phyloP scores from a whole-genome alignment of 768 basidiomycete genomes.

The Coprinopsis strossmayeri region DNA sequence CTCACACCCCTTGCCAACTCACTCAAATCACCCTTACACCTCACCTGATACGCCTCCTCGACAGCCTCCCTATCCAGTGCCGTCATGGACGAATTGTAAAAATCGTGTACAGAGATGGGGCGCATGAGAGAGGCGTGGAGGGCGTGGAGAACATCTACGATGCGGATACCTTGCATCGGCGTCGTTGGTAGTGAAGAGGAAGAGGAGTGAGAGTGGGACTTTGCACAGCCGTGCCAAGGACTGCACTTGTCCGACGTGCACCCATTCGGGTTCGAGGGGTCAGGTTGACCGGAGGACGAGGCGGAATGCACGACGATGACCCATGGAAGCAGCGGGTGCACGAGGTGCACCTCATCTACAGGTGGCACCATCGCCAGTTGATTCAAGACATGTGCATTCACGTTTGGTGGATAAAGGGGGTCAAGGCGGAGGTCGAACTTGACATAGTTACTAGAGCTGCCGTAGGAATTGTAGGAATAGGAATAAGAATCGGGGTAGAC shows the following conservation, averaged over 20 bases:
- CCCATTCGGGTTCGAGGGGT: no score
- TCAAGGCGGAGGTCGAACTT: slow-evolving; percentile 9
- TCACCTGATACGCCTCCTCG: slow-evolving; percentile 8
- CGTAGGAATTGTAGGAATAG: no score
- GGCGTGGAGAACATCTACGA: slow-evolving; percentile 10
- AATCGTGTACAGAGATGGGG: slow-evolving; percentile 11
- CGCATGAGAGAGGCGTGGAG: slow-evolving; percentile 5
- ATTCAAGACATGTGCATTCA: slow-evolving; percentile 9
- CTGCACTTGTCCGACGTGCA: no score
- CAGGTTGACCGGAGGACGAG: slow-evolving; percentile 5
- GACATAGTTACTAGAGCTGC: no score
- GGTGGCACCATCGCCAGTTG: slow-evolving; percentile 13
- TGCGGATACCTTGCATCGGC: no score
- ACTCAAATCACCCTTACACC: slow-evolving; percentile 5
- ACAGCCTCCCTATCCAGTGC: slow-evolving; percentile 11
- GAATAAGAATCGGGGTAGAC: no score
- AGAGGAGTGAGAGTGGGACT: no score
- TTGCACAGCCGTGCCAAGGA: no score
- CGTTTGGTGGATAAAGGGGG: slow-evolving; percentile 1
- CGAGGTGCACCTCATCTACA: slow-evolving; percentile 8
- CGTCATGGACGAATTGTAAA: slow-evolving; percentile 12
- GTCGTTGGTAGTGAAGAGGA: no score
- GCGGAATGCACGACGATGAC: slow-evolving; percentile 10
- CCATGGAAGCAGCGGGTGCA: slow-evolving; percentile 14
- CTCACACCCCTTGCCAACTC: slow-evolving; percentile 1